These are phyloP conservation scores for Trametes versicolor DNA, from an alignment of 1,284 basidiomycete genomes.

Conservation along the genomic window DNA sequence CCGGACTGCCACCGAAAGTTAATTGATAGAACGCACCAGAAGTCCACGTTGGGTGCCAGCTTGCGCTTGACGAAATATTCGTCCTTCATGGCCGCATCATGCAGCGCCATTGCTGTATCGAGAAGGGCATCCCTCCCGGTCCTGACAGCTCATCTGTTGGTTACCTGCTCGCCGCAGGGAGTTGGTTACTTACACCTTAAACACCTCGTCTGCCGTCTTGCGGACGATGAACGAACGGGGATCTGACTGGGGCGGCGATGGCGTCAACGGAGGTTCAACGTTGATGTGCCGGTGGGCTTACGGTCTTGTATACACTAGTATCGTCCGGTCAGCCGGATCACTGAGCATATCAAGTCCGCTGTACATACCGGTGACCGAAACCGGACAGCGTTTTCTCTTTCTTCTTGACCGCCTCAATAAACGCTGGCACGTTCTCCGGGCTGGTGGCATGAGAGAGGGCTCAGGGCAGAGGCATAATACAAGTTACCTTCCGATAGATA, in stretches of 20 bases:
- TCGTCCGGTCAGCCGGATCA: neutral
- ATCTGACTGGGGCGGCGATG: constrained; percentile 67
- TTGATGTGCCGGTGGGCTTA: constrained; percentile 45
- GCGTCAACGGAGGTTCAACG: neutral
- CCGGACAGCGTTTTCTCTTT: constrained; percentile 88
- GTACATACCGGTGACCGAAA: constrained; percentile 80
- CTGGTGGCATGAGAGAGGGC: constrained; percentile 45
- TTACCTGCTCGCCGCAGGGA: neutral
- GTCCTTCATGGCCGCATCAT: constrained; percentile 88
- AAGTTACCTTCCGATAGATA: constrained; percentile 81
- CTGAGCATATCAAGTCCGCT: too few relatives aligned
- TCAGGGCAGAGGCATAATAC: neutral
- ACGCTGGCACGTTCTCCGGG: constrained; percentile 85
- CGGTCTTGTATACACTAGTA: constrained; percentile 80
- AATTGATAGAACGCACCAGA: constrained; percentile 63
- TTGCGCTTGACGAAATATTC: constrained; percentile 84
- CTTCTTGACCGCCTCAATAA: constrained; percentile 85
- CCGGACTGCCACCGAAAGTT: constrained; percentile 22
- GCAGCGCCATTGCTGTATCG: constrained; percentile 88
- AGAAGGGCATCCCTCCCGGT: constrained; percentile 86
- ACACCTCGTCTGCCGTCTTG: constrained; percentile 88
- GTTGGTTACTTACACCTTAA: constrained; percentile 69
- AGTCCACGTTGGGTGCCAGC: constrained; percentile 85
- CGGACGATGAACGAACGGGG: constrained; percentile 89
- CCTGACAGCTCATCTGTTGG: constrained; percentile 45